phyloP scores from a whole-genome alignment of 192 early-diverging fungal genomes.

The Backusella circina region DNA sequence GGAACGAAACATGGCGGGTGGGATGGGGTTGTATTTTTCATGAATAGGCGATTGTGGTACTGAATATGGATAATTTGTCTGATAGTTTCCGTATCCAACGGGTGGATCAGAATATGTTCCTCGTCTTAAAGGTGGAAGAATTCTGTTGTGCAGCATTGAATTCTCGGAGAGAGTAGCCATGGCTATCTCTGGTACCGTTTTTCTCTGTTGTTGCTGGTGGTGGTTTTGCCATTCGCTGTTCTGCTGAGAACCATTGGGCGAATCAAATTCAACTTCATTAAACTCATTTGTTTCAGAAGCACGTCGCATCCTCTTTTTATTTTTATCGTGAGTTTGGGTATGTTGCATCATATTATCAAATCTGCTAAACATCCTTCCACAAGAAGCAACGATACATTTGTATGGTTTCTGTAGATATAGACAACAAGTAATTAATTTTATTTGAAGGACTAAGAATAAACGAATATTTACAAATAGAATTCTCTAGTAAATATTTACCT shows the following conservation, averaged over 20 bases:
- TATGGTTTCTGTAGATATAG: constrained; percentile 57
- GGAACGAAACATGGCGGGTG: not conserved
- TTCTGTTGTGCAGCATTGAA: not conserved
- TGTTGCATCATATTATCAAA: constrained; percentile 85
- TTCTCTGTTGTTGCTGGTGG: not conserved
- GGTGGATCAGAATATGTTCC: not conserved
- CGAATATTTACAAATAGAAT: not conserved
- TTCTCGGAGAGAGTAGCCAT: not conserved
- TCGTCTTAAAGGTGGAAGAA: not conserved
- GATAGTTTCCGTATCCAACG: not conserved
- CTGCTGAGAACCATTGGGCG: not conserved
- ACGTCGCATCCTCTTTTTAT: constrained; percentile 1
- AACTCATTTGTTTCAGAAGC: not conserved
- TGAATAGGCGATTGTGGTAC: not conserved
- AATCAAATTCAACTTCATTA: not conserved
- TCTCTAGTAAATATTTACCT: not conserved
- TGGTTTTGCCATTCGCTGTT: not conserved
- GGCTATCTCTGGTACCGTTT: not conserved
- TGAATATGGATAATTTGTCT: not conserved
- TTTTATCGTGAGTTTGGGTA: constrained; percentile 59
- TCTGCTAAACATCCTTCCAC: constrained; percentile 65
- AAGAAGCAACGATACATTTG: constrained; percentile 62
- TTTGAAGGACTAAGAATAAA: not conserved
- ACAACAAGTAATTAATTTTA: not conserved
- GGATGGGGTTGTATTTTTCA: not conserved